Percentiles rank a stretch among this genome's conserved stretches.
phyloP scores from a whole-genome alignment of 805 yeast genomes.

The Ogataea kodamae region DNA sequence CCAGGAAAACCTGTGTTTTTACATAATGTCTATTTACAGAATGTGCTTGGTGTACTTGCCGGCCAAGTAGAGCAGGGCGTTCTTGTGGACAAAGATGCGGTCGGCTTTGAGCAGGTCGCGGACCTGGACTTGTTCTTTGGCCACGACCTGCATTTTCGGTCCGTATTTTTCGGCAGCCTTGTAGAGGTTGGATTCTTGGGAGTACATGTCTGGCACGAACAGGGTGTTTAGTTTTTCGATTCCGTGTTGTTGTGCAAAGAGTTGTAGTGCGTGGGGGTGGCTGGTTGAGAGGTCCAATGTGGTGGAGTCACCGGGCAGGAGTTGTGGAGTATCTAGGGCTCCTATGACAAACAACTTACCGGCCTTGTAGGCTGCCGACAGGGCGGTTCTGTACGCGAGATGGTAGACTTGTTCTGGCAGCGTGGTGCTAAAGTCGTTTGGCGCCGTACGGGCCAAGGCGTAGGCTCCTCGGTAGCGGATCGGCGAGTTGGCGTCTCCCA shows the following conservation, averaged over 20 bases:
- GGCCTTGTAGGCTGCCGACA: slow-evolving; percentile 72
- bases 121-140: slow-evolving; percentile 76
- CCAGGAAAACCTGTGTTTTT: no score
- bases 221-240: slow-evolving; percentile 53
- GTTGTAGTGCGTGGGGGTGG: slow-evolving; percentile 29
- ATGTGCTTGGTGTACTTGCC: slow-evolving; percentile 21
- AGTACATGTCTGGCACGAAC: slow-evolving; percentile 57
- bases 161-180: slow-evolving; percentile 49
- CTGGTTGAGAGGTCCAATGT: slow-evolving; percentile 28
- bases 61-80: slow-evolving; percentile 61
- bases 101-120: slow-evolving; percentile 80
- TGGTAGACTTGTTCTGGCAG: slow-evolving; percentile 72
- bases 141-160: slow-evolving; percentile 57
- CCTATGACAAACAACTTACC: slow-evolving; percentile 76
- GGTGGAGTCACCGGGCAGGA: slow-evolving; percentile 27
- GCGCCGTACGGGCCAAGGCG: slow-evolving; percentile 87
- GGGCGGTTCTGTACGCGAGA: slow-evolving; percentile 74
- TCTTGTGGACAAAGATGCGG: slow-evolving; percentile 66
- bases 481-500: slow-evolving; percentile 95
- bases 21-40: slow-evolving; percentile 12
- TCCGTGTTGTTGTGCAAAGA: slow-evolving; percentile 45
- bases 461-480: slow-evolving; percentile 84
- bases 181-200: slow-evolving; percentile 49
- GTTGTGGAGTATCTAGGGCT: slow-evolving; percentile 23
- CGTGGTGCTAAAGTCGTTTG: slow-evolving; percentile 80